phyloP scores from a whole-genome alignment of 805 yeast species.

The Sugiyamaella chiloensis region DNA sequence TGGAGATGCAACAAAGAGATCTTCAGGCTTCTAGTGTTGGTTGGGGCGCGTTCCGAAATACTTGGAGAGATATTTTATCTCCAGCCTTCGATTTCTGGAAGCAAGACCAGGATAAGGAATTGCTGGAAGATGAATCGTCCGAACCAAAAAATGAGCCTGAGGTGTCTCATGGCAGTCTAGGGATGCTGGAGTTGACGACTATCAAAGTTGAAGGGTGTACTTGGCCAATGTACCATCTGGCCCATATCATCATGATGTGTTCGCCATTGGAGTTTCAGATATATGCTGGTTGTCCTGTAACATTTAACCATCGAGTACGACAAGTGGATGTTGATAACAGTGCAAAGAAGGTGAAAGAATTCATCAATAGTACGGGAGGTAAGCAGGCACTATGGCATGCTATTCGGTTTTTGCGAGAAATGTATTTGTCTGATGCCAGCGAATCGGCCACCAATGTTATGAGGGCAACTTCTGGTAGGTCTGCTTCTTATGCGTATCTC shows the following conservation, averaged over 20 bases:
- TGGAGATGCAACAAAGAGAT: constrained; percentile 71
- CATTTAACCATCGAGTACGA: constrained; percentile 66
- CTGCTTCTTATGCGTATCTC: constrained; percentile 5
- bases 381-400: constrained; percentile 58
- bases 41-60: constrained; percentile 39
- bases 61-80: constrained; percentile 71
- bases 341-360: constrained; percentile 47
- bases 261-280: constrained; percentile 77
- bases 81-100: constrained; percentile 72
- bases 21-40: constrained; percentile 52
- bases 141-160: neutral
- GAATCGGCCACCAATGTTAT: constrained; percentile 26
- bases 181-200: constrained; percentile 5
- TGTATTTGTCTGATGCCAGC: constrained; percentile 55
- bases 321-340: constrained; percentile 48
- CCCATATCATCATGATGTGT: constrained; percentile 66
- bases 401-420: constrained; percentile 57
- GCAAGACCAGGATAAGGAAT: constrained; percentile 25
- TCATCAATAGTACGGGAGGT: constrained; percentile 50
- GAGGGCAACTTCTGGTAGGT: constrained; percentile 14
- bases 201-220: constrained; percentile 44
- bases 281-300: constrained; percentile 77
- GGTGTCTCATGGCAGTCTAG: constrained; percentile 7
- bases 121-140: neutral
- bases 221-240: constrained; percentile 66